Evolutionary conservation across 805 yeast species (phyloP).

Genomic region (Starmerella vaccinii): DNA sequence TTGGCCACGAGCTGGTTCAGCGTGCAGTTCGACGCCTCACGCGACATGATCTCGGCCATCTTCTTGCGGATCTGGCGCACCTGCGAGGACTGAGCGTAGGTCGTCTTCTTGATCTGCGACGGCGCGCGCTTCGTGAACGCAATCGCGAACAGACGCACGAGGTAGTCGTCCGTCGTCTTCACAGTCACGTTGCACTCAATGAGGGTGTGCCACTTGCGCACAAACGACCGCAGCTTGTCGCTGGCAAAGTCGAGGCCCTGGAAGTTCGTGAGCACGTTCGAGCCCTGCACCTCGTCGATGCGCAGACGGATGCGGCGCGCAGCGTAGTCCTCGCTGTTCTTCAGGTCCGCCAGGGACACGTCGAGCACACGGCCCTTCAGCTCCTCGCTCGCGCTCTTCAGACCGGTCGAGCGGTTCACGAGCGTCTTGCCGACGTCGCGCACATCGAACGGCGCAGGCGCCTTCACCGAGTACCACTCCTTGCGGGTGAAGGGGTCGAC

Average conservation of each 20-base stretch:
- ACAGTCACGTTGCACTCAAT: constrained; percentile 97
- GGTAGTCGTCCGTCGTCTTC: constrained; percentile 96
- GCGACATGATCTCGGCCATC: constrained; percentile 91
- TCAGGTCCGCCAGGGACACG: constrained; percentile 92
- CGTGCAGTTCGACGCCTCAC: constrained; percentile 91
- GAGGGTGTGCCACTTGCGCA: constrained; percentile 97
- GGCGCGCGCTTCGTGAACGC: constrained; percentile 98
- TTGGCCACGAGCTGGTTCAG: constrained; percentile 93
- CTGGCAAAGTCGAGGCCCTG: constrained; percentile 98
- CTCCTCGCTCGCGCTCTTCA: constrained; percentile 93
- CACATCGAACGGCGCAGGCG: constrained; percentile 97
- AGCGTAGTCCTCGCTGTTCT: constrained; percentile 98
- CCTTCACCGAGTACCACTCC: constrained; percentile 98
- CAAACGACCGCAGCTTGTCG: constrained; percentile 94
- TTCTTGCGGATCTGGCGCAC: constrained; percentile 94
- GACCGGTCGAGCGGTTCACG: constrained; percentile 97
- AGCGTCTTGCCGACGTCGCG: constrained; percentile 98
- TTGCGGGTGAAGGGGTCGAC: constrained; percentile 99
- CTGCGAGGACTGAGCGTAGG: constrained; percentile 96
- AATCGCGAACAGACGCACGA: constrained; percentile 89
- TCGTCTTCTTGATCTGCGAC: constrained; percentile 94
- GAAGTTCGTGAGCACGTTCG: constrained; percentile 97
- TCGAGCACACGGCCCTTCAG: constrained; percentile 96
- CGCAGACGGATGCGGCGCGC: constrained; percentile 95
- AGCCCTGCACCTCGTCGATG: constrained; percentile 98